These are phyloP conservation scores for Amylocystis lapponica DNA, from an alignment of 768 basidiomycete genomes.

Conservation along the genomic window DNA sequence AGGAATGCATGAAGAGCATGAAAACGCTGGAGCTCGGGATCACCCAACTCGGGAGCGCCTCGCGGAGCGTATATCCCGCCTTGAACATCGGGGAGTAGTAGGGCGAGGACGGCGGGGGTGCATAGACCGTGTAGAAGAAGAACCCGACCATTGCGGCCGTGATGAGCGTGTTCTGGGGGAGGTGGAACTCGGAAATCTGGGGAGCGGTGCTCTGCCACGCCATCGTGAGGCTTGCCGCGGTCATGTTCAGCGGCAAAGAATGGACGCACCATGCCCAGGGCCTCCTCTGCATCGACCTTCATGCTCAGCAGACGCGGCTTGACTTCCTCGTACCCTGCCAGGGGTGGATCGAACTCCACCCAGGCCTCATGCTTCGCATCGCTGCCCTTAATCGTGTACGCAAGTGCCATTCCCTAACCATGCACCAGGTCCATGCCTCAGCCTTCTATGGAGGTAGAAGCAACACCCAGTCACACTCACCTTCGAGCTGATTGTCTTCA, in stretches of 20 bases:
- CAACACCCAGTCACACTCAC: conserved; percentile 34
- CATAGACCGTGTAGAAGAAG: conserved; percentile 29
- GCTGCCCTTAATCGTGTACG: conserved; percentile 47
- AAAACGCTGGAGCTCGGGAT: conserved; percentile 31
- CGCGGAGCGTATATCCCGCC: conserved; percentile 13
- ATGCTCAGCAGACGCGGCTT: conserved; percentile 74
- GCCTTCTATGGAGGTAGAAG: no score
- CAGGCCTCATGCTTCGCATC: conserved; percentile 39
- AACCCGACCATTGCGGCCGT: conserved; percentile 23
- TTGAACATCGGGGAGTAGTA: conserved; percentile 16
- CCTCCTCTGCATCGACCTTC: conserved; percentile 77
- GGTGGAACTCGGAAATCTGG: conserved; percentile 48
- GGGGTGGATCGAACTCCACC: conserved; percentile 64
- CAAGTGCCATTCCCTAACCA: conserved; percentile 68
- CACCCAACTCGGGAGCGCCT: conserved; percentile 11
- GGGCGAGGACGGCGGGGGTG: conserved; percentile 16
- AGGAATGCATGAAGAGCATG: conserved; percentile 31
- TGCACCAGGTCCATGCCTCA: no score
- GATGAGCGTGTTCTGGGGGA: conserved; percentile 31
- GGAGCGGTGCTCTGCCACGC: conserved; percentile 54
- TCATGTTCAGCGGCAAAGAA: conserved; percentile 1
- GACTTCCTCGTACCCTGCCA: conserved; percentile 73
- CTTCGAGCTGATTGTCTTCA: conserved; percentile 65
- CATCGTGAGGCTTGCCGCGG: neutral
- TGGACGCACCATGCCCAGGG: conserved; percentile 65